Conservation (phyloP, 352 stramenopile genomes). For the Lagenidium giganteum region DNA sequence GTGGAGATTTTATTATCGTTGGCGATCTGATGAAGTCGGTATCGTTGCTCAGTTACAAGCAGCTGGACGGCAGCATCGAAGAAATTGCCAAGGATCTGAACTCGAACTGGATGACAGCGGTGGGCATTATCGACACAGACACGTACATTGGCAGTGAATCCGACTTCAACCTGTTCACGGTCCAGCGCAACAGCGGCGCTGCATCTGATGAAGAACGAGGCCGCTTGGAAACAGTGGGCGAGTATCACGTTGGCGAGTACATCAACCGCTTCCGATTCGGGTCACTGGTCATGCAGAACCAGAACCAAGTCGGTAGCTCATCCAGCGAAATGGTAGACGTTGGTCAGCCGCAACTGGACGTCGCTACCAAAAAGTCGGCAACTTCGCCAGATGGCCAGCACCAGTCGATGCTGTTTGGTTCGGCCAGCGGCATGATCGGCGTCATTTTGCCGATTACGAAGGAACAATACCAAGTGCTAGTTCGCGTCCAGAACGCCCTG, state of each 20-base stretch:
- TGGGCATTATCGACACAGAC: slow-evolving; percentile 93
- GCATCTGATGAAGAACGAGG: slow-evolving; percentile 91
- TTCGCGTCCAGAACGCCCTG: slow-evolving; percentile 87
- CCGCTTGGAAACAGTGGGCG: slow-evolving; percentile 89
- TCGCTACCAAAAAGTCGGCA: too few species aligned
- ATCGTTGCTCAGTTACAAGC: slow-evolving; percentile 93
- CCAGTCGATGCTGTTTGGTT: slow-evolving; percentile 91
- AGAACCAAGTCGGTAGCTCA: slow-evolving; percentile 21
- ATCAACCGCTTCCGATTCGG: slow-evolving; percentile 95
- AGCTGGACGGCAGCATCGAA: slow-evolving; percentile 88
- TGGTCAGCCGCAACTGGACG: slow-evolving; percentile 10
- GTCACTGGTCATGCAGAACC: slow-evolving; percentile 94
- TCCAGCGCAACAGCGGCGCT: slow-evolving; percentile 90
- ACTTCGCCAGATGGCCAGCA: too few species aligned
- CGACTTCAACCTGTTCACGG: slow-evolving; percentile 94
- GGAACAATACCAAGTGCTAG: slow-evolving; percentile 89
- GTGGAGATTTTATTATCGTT: slow-evolving; percentile 94
- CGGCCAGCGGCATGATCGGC: slow-evolving; percentile 95
- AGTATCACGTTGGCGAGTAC: slow-evolving; percentile 96
- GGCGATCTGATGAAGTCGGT: slow-evolving; percentile 98
- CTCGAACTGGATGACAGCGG: slow-evolving; percentile 94
- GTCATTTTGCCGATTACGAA: slow-evolving; percentile 90
- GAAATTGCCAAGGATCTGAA: slow-evolving; percentile 96
- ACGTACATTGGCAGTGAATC: slow-evolving; percentile 95
- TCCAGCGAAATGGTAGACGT: slow-evolving; percentile 70